Base-by-base conservation (phyloP, 2,329 filamentous ascomycete genomes). In the Helicocarpus griseus region DNA sequence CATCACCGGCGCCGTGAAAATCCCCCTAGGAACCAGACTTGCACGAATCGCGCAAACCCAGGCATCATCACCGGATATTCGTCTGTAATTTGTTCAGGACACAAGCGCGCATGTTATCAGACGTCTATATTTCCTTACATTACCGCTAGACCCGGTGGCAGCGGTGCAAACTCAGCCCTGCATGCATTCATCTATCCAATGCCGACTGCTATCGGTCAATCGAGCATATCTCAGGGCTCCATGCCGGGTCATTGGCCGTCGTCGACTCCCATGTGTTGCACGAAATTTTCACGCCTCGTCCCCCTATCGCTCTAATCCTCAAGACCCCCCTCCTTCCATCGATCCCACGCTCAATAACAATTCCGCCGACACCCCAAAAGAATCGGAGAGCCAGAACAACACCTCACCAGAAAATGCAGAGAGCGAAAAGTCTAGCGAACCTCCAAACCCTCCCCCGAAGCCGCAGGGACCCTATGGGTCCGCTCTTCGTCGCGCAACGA, bases 401-500 rank as follows among this genome's bases (percentile, higher is more conserved):
- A 29, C 31, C n/a, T n/a, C 31, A 31, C 40, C 24, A 29, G 33
- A 24, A 14, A 28, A 26, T 26, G 54, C 19, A 14, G 50, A 35
- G 24, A 39, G 17, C 1, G 45, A 24, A 36, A 53, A 54, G 14
- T 14, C 43, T 33, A 22, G 60, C 19, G 26, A 57, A 2, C 8
- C 53, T 43, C 56, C 59, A 14, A 60, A 55, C 33, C 28, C 58
- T 1, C 57, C 45, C 35, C 61, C 58, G 31, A 61, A 61, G 14
- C 60, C 61, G 8, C 51, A 60, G 13, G 60, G 60, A 22, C 67
- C 67, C 4, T 71, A 72, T 56, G 69, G 69, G 1, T 71, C 69
- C 39, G 68, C 64, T 5, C 51, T 69, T 36, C 68, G 69, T 29
- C 63, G 69, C 47, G 64, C 56, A 11, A 63, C 68, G 61, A 65